phyloP scores from a whole-genome alignment of 805 yeast genomes.

The Barnettozyma botsteinii region DNA sequence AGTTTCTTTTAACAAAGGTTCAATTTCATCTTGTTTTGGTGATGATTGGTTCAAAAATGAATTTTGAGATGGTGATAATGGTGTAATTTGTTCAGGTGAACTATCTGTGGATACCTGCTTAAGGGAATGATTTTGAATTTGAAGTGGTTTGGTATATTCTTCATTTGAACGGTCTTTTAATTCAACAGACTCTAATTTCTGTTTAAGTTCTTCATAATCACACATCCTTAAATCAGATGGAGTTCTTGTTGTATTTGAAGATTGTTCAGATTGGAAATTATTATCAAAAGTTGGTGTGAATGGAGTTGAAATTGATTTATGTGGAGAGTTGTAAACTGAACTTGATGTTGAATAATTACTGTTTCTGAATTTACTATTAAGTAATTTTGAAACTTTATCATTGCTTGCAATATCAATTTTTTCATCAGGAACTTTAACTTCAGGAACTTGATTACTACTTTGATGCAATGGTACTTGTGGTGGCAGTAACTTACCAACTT shows the following conservation, averaged over 20 bases:
- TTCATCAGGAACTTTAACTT: background rate
- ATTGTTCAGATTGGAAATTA: background rate
- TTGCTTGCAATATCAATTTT: background rate
- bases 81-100: background rate
- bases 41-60: slow-evolving; percentile 1
- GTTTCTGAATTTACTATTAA: background rate
- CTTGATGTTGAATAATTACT: slow-evolving; percentile 1
- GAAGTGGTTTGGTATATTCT: background rate
- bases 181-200: slow-evolving; percentile 16
- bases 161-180: slow-evolving; percentile 1
- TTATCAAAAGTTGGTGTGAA: slow-evolving; percentile 3
- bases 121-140: slow-evolving; percentile 14
- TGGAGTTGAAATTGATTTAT: background rate
- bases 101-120: slow-evolving; percentile 15
- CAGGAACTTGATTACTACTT: background rate
- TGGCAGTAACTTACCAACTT: background rate
- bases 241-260: background rate
- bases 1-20: no score
- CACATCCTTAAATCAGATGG: background rate
- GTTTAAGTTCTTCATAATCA: slow-evolving; percentile 15
- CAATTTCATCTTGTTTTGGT: background rate
- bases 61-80: background rate
- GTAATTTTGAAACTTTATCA: background rate
- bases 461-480: background rate
- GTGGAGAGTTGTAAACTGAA: background rate